A percentile compares a stretch with the other conserved stretches of the same genome.
Conservation (phyloP, 2,329 filamentous ascomycete species). For the Pyrenochaeta sp. region DNA sequence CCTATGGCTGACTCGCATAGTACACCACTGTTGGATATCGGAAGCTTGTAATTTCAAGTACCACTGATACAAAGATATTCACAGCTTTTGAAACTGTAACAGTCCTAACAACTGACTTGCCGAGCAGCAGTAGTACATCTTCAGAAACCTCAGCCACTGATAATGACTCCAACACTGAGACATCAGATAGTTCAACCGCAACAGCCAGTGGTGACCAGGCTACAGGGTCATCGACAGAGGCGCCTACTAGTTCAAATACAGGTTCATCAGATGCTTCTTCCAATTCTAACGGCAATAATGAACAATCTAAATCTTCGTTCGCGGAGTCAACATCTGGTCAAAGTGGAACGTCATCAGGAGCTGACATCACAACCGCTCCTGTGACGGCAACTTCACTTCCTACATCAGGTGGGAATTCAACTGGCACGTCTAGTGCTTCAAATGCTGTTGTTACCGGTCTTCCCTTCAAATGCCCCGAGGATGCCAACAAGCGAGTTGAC, state of each 20-base stretch:
- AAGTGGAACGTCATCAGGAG: conserved; percentile 1
- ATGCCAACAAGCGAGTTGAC: conserved; percentile 22
- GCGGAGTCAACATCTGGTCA: neutral
- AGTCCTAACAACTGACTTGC: no score
- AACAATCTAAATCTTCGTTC: neutral
- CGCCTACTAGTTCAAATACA: no score
- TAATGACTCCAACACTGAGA: neutral
- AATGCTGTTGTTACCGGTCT: conserved; percentile 27
- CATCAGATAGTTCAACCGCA: no score
- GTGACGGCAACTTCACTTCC: conserved; percentile 2
- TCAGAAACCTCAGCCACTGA: neutral
- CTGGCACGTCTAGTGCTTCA: conserved; percentile 1
- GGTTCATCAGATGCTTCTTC: no score
- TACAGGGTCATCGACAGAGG: no score
- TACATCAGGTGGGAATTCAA: neutral
- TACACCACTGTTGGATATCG: conserved; percentile 25
- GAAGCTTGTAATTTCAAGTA: conserved; percentile 9
- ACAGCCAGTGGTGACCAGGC: no score
- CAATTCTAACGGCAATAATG: no score
- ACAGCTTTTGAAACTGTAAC: conserved; percentile 15
- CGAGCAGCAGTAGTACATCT: neutral
- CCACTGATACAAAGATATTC: conserved; percentile 17
- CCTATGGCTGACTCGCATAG: conserved; percentile 14
- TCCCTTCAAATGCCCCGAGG: conserved; percentile 35
- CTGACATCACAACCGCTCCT: neutral